phyloP scores from a whole-genome alignment of 2,329 filamentous ascomycete species.

The Ophiocordyceps camponoti-floridani region DNA sequence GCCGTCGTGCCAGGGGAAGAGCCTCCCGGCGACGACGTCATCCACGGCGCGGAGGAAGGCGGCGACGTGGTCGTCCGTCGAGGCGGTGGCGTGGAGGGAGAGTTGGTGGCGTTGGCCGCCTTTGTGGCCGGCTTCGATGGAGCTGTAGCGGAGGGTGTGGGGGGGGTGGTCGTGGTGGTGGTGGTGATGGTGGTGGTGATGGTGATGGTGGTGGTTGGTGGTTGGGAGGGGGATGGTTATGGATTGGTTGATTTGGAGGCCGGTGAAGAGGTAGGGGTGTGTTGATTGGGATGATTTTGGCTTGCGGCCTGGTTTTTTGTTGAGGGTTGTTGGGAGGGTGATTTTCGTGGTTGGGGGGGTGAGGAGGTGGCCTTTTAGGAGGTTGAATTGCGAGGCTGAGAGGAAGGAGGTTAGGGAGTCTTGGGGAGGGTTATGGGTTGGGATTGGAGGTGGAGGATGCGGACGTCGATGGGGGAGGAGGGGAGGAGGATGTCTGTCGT shows the following conservation, averaged over 20 bases:
- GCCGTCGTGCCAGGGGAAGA: constrained; percentile 18
- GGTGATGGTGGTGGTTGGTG: constrained; percentile 13
- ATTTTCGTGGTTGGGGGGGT: constrained; percentile 17
- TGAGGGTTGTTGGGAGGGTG: constrained; percentile 9
- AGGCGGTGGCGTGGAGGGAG: constrained; percentile 14
- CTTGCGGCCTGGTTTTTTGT: not conserved
- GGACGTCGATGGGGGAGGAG: constrained; percentile 26
- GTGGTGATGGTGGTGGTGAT: constrained; percentile 20
- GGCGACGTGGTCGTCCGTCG: not conserved
- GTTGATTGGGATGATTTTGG: not conserved
- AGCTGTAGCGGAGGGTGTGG: constrained; percentile 27
- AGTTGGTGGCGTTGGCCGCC: constrained; percentile 33
- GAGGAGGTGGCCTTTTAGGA: constrained; percentile 20
- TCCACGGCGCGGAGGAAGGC: constrained; percentile 12
- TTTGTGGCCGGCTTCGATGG: constrained; percentile 31
- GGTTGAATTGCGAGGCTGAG: constrained; percentile 22
- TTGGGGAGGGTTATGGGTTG: constrained; percentile 22
- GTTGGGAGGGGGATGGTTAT: constrained; percentile 14
- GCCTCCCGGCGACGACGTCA: constrained; percentile 11
- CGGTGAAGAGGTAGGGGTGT: constrained; percentile 22
- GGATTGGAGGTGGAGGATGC: constrained; percentile 19
- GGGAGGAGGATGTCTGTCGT: constrained; percentile 28
- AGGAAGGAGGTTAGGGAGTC: no score
- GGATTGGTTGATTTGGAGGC: constrained; percentile 32
- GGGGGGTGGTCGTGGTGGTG: constrained; percentile 22